Base-by-base conservation (phyloP, 495 filamentous ascomycete genomes). In the Xylaria scruposa region DNA sequence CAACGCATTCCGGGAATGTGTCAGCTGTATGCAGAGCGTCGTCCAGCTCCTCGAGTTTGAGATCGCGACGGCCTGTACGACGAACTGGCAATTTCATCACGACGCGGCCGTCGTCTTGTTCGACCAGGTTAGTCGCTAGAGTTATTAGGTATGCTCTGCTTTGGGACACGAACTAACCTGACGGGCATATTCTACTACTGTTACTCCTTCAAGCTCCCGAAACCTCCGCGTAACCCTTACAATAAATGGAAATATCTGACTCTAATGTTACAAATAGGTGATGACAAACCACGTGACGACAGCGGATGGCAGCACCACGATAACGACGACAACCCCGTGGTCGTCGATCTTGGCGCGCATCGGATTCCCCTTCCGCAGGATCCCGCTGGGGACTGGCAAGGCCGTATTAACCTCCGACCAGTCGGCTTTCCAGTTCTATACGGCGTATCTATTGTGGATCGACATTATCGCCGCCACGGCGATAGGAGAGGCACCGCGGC, bases 1-100 rank as follows among this genome's bases (percentile, higher is more conserved):
- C 31, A 73, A 80, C 7, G 74, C 77, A 69, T 68, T 72, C 63
- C 31, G 36, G 31, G 70, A 68, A 24, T 12, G 33, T 38, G 58
- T 79, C 31, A 72, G 81, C 29, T 85, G 86, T 64, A 79, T 88
- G 81, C 79, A 82, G 49, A 84, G 84, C 81, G 13, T 88, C 76
- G 81, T 88, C 67, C 85, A 88, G 74, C 71, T 88, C 40, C 78
- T 87, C 70, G 81, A 81, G n/a, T 85, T 85, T 67, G 86, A 88
- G 67, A 81, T 85, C 44, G 74, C 79, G 29, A 77, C 84, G 31
- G 76, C 73, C 24, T 83, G 78, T 63, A 78, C 78, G 26, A 76
- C 81, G 3, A 85, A 85, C 76, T 88, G 85, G 78, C 71, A 80
- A 31, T 75, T 80, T 69, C 86, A 88, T 73, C 83, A 88, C 53